Evolutionary conservation across 108 stramenopile genomes (phyloP).

Genomic region (Conticribra weissflogii): DNA sequence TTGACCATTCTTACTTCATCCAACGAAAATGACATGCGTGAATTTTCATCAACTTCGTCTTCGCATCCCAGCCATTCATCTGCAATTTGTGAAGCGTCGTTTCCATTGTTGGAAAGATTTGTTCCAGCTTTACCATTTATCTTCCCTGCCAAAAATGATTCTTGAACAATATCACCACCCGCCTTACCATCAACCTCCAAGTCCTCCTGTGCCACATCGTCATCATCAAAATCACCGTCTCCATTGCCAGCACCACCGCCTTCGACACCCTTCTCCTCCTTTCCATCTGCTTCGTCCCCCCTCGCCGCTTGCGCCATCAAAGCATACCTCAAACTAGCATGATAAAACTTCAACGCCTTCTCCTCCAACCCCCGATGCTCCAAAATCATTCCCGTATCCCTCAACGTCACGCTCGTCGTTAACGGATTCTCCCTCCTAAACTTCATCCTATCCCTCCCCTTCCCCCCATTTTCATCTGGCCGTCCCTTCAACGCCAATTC

Average conservation of each 20-base stretch:
- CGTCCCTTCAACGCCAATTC: constrained; percentile 67
- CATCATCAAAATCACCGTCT: not conserved
- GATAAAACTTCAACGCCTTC: constrained; percentile 75
- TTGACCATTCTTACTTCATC: constrained; percentile 48
- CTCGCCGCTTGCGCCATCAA: constrained; percentile 11
- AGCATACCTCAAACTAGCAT: constrained; percentile 81
- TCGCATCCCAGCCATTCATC: constrained; percentile 5
- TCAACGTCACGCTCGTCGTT: constrained; percentile 69
- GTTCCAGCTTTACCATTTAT: too few species aligned
- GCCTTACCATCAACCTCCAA: not conserved
- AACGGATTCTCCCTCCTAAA: constrained; percentile 41
- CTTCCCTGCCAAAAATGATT: too few species aligned
- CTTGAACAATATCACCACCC: constrained; percentile 5
- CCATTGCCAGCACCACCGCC: not conserved
- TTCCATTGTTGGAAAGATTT: not conserved
- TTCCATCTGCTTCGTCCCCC: not conserved
- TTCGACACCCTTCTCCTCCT: not conserved
- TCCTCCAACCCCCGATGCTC: constrained; percentile 70
- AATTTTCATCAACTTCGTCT: constrained; percentile 22
- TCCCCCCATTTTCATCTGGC: constrained; percentile 35
- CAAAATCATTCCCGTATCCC: constrained; percentile 86
- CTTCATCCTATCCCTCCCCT: not conserved
- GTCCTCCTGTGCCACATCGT: not conserved
- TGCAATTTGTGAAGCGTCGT: not conserved
- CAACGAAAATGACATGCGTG: constrained; percentile 45